These are phyloP conservation scores for Neoboletus brunneissimus DNA, from an alignment of 768 basidiomycete species.

Conservation along the genomic window DNA sequence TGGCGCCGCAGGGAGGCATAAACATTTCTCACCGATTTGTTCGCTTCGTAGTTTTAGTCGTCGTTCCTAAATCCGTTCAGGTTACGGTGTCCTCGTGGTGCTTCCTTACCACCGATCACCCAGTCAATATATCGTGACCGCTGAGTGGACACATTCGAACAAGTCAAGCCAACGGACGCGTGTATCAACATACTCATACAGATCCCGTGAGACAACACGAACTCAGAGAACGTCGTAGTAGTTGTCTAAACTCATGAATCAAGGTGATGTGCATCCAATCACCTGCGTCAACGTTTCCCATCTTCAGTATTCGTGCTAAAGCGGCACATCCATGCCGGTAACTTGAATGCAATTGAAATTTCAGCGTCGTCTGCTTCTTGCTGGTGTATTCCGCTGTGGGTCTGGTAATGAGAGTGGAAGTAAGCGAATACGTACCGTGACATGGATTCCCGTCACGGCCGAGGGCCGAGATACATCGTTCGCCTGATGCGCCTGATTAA, in stretches of 20 bases:
- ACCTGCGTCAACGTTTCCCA: background rate
- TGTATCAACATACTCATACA: no score
- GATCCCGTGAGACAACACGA: no score
- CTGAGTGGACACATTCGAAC: no score
- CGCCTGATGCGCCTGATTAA: background rate
- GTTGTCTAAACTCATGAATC: no score
- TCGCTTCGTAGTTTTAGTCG: background rate
- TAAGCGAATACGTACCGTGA: background rate
- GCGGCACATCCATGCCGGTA: background rate
- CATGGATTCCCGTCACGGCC: background rate
- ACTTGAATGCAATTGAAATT: background rate
- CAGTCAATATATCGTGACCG: no score
- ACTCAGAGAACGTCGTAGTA: no score
- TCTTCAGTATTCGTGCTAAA: background rate
- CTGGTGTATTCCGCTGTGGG: background rate
- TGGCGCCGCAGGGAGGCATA: background rate
- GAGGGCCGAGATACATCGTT: background rate
- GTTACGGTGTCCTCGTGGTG: background rate
- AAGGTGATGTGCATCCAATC: no score
- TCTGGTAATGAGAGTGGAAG: fast-evolving
- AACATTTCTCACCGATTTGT: background rate
- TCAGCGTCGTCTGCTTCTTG: background rate
- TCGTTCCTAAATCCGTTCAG: background rate
- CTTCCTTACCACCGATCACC: no score
- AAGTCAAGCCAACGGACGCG: no score